These are phyloP conservation scores for Ogataea angusta DNA, from an alignment of 805 yeast genomes.

Conservation along the genomic window DNA sequence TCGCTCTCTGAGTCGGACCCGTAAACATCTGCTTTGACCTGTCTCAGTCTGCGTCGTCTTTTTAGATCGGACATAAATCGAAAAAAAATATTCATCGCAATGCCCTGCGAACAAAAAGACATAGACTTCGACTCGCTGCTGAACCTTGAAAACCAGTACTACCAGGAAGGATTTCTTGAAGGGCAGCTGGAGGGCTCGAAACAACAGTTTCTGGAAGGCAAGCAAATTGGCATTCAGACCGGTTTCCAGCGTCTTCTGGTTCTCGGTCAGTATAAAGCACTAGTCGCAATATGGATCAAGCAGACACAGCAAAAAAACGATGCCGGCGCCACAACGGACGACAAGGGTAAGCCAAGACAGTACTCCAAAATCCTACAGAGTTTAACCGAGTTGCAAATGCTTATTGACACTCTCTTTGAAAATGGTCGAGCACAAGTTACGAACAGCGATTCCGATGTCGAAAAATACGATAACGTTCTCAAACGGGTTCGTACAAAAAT, in stretches of 20 bases:
- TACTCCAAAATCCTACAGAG: conserved; percentile 17
- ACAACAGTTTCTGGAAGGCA: conserved; percentile 71
- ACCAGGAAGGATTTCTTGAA: conserved; percentile 66
- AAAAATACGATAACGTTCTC: conserved; percentile 25
- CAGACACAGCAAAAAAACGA: conserved; percentile 10
- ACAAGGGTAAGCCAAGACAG: conserved; percentile 17
- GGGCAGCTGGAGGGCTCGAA: conserved; percentile 61
- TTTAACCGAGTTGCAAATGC: conserved; percentile 16
- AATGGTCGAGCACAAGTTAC: conserved; percentile 18
- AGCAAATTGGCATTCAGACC: conserved; percentile 77
- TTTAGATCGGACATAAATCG: conserved; percentile 18
- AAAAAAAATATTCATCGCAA: conserved; percentile 4
- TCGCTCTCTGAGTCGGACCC: conserved; percentile 22
- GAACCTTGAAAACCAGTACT: conserved; percentile 59
- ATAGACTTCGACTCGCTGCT: conserved; percentile 55
- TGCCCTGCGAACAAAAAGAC: conserved; percentile 30
- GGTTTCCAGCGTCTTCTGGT: conserved; percentile 69
- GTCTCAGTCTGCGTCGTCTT: conserved; percentile 8
- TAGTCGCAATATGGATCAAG: conserved; percentile 38
- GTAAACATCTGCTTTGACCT: conserved; percentile 17
- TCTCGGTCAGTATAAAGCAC: conserved; percentile 65
- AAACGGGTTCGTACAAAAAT: conserved; percentile 28
- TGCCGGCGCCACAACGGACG: conserved; percentile 2
- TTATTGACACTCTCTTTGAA: conserved; percentile 22
- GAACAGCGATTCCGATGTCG: conserved; percentile 30